Conservation (phyloP, 495 filamentous ascomycete species). For the Lophiostoma macrostomum region DNA sequence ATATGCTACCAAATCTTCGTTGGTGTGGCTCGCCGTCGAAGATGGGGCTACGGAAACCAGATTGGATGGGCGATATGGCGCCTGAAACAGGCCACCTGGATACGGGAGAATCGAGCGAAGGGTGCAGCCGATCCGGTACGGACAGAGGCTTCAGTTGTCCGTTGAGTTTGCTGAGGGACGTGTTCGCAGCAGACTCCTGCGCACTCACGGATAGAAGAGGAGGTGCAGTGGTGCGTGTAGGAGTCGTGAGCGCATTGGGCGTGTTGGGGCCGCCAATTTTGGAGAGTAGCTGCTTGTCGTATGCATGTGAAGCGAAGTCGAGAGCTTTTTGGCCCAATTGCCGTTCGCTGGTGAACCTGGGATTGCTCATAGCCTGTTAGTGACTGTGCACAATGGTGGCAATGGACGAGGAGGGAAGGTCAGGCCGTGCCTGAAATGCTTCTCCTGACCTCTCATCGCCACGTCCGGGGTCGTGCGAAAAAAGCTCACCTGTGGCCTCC, state of each 20-base stretch:
- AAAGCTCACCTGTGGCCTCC: constrained; percentile 23
- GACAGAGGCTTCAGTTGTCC: constrained; percentile 38
- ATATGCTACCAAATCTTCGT: constrained; percentile 54
- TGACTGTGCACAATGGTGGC: constrained; percentile 44
- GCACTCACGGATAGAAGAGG: constrained; percentile 22
- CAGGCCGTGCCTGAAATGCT: too few relatives aligned
- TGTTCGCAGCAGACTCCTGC: constrained; percentile 28
- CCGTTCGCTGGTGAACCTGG: constrained; percentile 58
- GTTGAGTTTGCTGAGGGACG: constrained; percentile 33
- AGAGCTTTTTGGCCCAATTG: constrained; percentile 56
- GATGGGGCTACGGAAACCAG: constrained; percentile 46
- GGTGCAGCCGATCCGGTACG: constrained; percentile 37
- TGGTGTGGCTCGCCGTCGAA: constrained; percentile 47
- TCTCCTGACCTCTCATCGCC: too few relatives aligned
- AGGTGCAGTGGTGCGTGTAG: constrained; percentile 55
- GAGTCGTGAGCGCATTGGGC: too few relatives aligned
- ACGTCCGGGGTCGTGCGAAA: background rate
- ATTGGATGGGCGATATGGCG: constrained; percentile 37
- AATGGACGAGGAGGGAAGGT: constrained; percentile 36
- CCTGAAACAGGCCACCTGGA: constrained; percentile 38
- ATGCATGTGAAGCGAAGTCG: constrained; percentile 63
- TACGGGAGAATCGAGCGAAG: constrained; percentile 35
- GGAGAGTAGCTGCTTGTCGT: constrained; percentile 75
- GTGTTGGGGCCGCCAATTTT: constrained; percentile 66
- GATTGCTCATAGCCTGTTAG: constrained; percentile 40